Evolutionary conservation across 1,139 yeast species (phyloP).

Genomic region (Fermentozyma sake): DNA sequence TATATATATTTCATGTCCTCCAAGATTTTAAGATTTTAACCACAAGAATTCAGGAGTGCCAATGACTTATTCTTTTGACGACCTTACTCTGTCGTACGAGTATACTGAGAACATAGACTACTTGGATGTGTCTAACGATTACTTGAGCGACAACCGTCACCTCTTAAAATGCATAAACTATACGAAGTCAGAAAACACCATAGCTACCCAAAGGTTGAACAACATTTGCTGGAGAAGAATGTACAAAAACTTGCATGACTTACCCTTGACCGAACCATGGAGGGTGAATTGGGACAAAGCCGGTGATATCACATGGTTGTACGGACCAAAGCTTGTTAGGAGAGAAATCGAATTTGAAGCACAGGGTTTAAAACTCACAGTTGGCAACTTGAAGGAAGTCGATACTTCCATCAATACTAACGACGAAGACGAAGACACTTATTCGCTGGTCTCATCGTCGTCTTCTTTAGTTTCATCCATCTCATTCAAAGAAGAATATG

Average conservation of each 20-base stretch:
- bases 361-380: slow-evolving; percentile 1
- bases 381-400: too few relatives aligned
- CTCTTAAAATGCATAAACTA: slow-evolving; percentile 8
- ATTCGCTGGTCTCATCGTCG: slow-evolving; percentile 5
- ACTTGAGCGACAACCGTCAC: slow-evolving; percentile 12
- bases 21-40: too few relatives aligned
- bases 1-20: too few relatives aligned
- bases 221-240: slow-evolving; percentile 44
- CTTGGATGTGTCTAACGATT: slow-evolving; percentile 10
- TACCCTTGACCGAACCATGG: slow-evolving; percentile 30
- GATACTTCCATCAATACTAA: too few relatives aligned
- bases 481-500: too few relatives aligned
- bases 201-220: slow-evolving; percentile 20
- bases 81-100: background rate
- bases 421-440: slow-evolving; percentile 6
- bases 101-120: slow-evolving; percentile 35
- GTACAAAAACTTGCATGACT: slow-evolving; percentile 26
- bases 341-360: too few relatives aligned
- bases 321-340: slow-evolving; percentile 45
- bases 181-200: slow-evolving; percentile 3
- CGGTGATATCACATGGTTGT: slow-evolving; percentile 44
- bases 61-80: slow-evolving; percentile 1
- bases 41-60: too few relatives aligned
- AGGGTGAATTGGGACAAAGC: slow-evolving; percentile 41
- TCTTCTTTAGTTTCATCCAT: slow-evolving; percentile 6